Evolutionary conservation across 2,329 filamentous ascomycete species (phyloP).

Genomic region (Botrytis fragariae): DNA sequence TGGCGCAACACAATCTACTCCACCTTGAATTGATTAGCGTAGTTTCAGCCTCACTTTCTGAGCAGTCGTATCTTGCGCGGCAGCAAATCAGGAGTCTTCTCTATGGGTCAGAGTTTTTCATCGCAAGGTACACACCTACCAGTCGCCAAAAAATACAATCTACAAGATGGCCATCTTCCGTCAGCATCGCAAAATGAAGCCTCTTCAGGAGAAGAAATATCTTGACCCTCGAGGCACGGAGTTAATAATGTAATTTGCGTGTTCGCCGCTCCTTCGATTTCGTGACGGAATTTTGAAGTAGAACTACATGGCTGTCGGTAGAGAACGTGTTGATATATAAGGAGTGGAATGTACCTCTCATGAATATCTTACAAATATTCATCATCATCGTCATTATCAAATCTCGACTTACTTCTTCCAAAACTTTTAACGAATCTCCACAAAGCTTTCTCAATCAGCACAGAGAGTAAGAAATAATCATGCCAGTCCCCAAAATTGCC

Average conservation of each 20-base stretch:
- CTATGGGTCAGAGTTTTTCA: not conserved
- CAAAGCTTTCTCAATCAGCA: not conserved
- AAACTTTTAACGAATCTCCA: not conserved
- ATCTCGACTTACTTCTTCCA: not conserved
- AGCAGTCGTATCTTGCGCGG: constrained; percentile 15
- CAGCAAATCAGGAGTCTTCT: not conserved
- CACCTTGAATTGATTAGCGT: not conserved
- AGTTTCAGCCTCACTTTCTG: not conserved
- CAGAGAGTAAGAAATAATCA: not conserved
- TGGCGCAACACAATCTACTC: not conserved
- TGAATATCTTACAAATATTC: not conserved
- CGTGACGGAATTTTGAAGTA: not conserved
- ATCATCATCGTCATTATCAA: not conserved
- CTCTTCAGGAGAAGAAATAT: not conserved
- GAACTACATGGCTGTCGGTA: not conserved
- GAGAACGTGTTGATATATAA: not conserved
- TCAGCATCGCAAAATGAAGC: not conserved
- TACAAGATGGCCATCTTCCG: not conserved
- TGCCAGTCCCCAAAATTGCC: constrained; percentile 25
- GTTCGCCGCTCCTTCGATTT: not conserved
- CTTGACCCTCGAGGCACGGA: no score
- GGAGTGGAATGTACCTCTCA: not conserved
- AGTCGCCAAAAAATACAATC: not conserved
- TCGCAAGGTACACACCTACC: not conserved
- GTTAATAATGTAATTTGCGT: not conserved